Evolutionary conservation across 2,329 filamentous ascomycete species (phyloP).

Genomic region (Ramichloridium luteum): DNA sequence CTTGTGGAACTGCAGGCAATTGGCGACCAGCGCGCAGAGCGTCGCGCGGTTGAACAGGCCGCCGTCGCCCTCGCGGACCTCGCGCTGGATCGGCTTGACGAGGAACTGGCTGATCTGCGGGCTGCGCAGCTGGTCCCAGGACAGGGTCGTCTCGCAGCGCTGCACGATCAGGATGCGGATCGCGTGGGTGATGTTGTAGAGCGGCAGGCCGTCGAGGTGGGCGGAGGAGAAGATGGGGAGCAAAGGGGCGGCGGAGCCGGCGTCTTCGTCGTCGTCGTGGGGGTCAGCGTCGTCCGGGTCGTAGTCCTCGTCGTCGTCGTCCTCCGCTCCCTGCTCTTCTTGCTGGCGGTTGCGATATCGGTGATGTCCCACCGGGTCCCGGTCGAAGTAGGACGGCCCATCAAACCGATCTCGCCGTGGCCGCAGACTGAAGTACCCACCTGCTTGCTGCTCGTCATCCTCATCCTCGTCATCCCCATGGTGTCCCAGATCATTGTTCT

Average conservation of each 20-base stretch:
- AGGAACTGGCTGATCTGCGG: slow-evolving; percentile 93
- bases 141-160: slow-evolving; percentile 79
- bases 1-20: slow-evolving; percentile 85
- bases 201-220: slow-evolving; percentile 70
- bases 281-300: slow-evolving; percentile 30
- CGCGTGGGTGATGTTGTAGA: slow-evolving; percentile 82
- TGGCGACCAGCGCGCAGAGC: slow-evolving; percentile 81
- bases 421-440: not conserved
- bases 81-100: slow-evolving; percentile 86
- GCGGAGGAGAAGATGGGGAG: slow-evolving; percentile 71
- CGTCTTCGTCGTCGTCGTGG: slow-evolving; percentile 33
- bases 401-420: not conserved
- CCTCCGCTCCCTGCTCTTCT: too few relatives aligned
- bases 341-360: too few relatives aligned
- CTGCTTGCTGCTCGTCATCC: not conserved
- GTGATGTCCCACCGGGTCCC: not conserved
- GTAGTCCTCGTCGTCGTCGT: slow-evolving; percentile 27
- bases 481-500: not conserved
- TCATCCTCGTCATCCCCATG: not conserved
- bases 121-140: slow-evolving; percentile 92
- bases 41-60: slow-evolving; percentile 81
- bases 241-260: slow-evolving; percentile 38
- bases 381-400: slow-evolving; percentile 12
- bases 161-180: slow-evolving; percentile 75
- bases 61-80: slow-evolving; percentile 69